phyloP scores from a whole-genome alignment of 2,329 filamentous ascomycete genomes.

The Colletotrichum sp. region DNA sequence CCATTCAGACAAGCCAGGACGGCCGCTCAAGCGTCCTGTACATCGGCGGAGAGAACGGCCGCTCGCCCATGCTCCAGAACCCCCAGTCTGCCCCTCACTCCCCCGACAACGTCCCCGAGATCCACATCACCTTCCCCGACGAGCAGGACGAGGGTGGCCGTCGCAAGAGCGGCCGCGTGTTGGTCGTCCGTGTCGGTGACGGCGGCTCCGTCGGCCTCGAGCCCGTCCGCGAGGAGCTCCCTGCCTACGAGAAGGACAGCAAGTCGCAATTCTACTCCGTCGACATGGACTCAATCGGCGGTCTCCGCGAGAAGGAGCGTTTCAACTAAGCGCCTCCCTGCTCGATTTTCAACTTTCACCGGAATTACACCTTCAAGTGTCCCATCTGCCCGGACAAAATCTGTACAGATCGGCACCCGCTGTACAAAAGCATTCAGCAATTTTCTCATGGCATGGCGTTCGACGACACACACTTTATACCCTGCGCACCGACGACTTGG shows the following conservation, averaged over 20 bases:
- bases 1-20: slow-evolving; percentile 58
- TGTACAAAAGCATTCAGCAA: slow-evolving; percentile 16
- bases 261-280: slow-evolving; percentile 86
- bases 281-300: slow-evolving; percentile 93
- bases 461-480: slow-evolving; percentile 23
- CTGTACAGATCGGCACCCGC: slow-evolving; percentile 18
- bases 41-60: slow-evolving; percentile 74
- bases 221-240: slow-evolving; percentile 79
- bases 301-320: slow-evolving; percentile 85
- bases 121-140: slow-evolving; percentile 97
- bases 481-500: slow-evolving; percentile 20
- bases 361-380: slow-evolving; percentile 1
- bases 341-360: not conserved
- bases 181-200: slow-evolving; percentile 91
- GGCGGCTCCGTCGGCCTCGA: slow-evolving; percentile 84
- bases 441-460: slow-evolving; percentile 22
- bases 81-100: slow-evolving; percentile 77
- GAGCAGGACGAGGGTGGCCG: slow-evolving; percentile 88
- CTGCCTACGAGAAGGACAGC: slow-evolving; percentile 85
- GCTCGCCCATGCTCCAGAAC: slow-evolving; percentile 72
- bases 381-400: slow-evolving; percentile 5
- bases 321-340: slow-evolving; percentile 28
- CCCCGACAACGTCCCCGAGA: slow-evolving; percentile 87
- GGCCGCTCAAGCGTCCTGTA: slow-evolving; percentile 74
- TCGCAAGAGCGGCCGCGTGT: slow-evolving; percentile 82